Evolutionary conservation across 352 stramenopile genomes (phyloP).

Genomic region (Hyaloperonospora brassicae): DNA sequence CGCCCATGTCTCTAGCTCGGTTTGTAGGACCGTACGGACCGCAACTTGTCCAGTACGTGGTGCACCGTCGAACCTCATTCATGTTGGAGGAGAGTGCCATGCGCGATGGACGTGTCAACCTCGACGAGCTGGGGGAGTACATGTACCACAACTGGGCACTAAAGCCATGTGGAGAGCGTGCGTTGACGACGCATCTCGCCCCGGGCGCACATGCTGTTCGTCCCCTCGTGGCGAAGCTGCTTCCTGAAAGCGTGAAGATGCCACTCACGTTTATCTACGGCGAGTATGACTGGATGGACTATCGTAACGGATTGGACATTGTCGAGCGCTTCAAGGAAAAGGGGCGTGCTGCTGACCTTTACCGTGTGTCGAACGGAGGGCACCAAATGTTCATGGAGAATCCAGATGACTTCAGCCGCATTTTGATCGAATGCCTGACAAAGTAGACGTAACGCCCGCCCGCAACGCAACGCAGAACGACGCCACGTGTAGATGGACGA

Average conservation of each 20-base stretch:
- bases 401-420: slow-evolving; percentile 53
- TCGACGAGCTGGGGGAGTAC: slow-evolving; percentile 62
- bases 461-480: not conserved
- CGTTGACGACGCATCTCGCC: slow-evolving; percentile 67
- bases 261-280: slow-evolving; percentile 81
- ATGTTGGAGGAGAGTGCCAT: slow-evolving; percentile 65
- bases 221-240: slow-evolving; percentile 54
- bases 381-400: slow-evolving; percentile 85
- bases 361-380: slow-evolving; percentile 51
- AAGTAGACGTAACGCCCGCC: slow-evolving; percentile 8
- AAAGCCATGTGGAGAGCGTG: slow-evolving; percentile 63
- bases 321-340: slow-evolving; percentile 43
- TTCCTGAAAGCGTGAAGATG: slow-evolving; percentile 57
- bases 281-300: slow-evolving; percentile 84
- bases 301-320: slow-evolving; percentile 51
- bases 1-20: slow-evolving; percentile 67
- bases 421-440: slow-evolving; percentile 40
- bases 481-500: slow-evolving; percentile 3
- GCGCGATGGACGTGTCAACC: slow-evolving; percentile 51
- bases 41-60: slow-evolving; percentile 58
- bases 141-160: slow-evolving; percentile 84
- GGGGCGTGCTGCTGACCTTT: slow-evolving; percentile 34
- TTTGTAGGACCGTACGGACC: slow-evolving; percentile 71
- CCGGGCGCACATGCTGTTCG: slow-evolving; percentile 60
- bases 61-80: slow-evolving; percentile 61